A percentile compares a stretch with the other conserved stretches of the same genome.
Conservation (phyloP, 805 yeast genomes). For the Ogataea paradorogensis region DNA sequence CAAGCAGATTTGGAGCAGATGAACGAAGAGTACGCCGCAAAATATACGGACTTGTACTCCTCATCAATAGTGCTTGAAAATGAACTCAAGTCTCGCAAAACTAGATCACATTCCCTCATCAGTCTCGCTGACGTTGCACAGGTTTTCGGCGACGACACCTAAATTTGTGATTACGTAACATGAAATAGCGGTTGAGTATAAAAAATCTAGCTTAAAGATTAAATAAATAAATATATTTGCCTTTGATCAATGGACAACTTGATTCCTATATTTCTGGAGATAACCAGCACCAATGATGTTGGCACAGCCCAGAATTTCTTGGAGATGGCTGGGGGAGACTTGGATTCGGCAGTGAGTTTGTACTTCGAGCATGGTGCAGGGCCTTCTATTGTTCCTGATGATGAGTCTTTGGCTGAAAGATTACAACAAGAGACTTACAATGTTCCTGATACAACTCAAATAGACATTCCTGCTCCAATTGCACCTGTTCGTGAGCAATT, state of each 20-base stretch:
- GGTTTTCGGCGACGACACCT: slow-evolving; percentile 2
- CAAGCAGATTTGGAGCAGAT: slow-evolving; percentile 16
- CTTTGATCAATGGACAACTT: slow-evolving; percentile 35
- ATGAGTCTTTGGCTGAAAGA: slow-evolving; percentile 56
- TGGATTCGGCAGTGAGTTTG: slow-evolving; percentile 82
- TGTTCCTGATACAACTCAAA: slow-evolving; percentile 34
- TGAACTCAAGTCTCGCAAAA: slow-evolving; percentile 11
- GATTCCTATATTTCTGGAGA: slow-evolving; percentile 74
- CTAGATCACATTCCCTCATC: slow-evolving; percentile 11
- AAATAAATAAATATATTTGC: too few relatives aligned
- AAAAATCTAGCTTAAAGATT: too few relatives aligned
- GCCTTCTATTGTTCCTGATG: slow-evolving; percentile 23
- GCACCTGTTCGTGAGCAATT: slow-evolving; percentile 72
- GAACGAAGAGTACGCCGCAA: slow-evolving; percentile 15
- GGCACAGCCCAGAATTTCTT: slow-evolving; percentile 71
- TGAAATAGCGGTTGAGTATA: not conserved
- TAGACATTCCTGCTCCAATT: slow-evolving; percentile 71
- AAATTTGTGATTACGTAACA: slow-evolving; percentile 2
- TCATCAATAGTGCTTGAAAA: slow-evolving; percentile 2
- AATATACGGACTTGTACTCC: not conserved
- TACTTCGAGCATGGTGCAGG: slow-evolving; percentile 66
- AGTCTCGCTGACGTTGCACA: slow-evolving; percentile 16
- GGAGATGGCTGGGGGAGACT: slow-evolving; percentile 70
- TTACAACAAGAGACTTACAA: slow-evolving; percentile 63
- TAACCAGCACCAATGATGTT: slow-evolving; percentile 72